A percentile compares a stretch with the other conserved stretches of the same genome.
These are phyloP conservation scores for Trapa incisa DNA, from an alignment of 345 rosid species.

Conservation along the genomic window DNA sequence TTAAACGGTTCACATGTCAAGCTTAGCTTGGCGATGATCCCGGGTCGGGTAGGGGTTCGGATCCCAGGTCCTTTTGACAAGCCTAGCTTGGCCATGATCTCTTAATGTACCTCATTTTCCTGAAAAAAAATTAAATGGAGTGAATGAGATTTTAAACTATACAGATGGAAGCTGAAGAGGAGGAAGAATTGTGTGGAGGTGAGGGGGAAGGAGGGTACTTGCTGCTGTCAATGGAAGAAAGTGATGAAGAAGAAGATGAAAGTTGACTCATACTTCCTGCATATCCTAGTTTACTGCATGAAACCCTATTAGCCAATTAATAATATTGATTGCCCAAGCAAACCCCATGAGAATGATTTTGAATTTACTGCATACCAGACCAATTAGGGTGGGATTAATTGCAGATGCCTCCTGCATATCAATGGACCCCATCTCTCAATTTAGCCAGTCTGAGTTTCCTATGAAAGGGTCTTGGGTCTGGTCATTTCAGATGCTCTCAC, in stretches of 20 bases:
- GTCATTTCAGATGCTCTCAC: neutral
- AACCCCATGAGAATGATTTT: too few relatives aligned
- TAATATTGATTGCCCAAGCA: too few relatives aligned
- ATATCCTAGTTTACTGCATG: too few relatives aligned
- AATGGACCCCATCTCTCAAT: neutral
- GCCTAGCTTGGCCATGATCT: too few relatives aligned
- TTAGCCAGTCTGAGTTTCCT: neutral
- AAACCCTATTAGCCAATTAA: too few relatives aligned
- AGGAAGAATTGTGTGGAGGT: neutral
- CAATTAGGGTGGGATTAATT: slow-evolving; percentile 6
- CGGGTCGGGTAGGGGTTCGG: neutral
- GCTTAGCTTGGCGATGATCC: neutral
- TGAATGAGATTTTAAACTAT: neutral
- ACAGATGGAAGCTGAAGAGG: neutral
- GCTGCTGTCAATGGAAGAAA: slow-evolving; percentile 23
- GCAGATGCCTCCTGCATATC: neutral
- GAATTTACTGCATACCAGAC: neutral
- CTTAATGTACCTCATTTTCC: too few relatives aligned
- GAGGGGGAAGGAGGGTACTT: neutral
- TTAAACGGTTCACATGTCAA: neutral
- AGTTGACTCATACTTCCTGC: slow-evolving; percentile 6
- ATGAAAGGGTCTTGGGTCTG: slow-evolving; percentile 3
- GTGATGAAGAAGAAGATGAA: slow-evolving; percentile 12
- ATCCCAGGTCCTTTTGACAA: slow-evolving; percentile 34
- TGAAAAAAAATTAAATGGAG: too few relatives aligned